Percentiles rank a stretch among this genome's conserved stretches.
phyloP scores from a whole-genome alignment of 2,329 filamentous ascomycete species.

The Penicillium sp. region DNA sequence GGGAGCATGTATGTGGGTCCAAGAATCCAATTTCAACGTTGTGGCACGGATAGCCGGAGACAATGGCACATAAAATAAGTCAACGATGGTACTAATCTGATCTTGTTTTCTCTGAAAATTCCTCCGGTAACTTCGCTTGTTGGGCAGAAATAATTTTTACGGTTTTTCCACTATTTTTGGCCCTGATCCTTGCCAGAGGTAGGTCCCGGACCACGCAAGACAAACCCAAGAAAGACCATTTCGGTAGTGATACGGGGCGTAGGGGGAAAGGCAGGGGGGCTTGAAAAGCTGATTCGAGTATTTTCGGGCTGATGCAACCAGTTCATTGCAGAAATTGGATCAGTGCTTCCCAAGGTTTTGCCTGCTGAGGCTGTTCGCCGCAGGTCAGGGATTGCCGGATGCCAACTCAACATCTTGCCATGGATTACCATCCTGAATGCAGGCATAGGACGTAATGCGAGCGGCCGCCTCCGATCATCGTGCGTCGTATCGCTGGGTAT shows the following conservation, averaged over 20 bases:
- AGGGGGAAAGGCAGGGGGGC: conserved; percentile 26
- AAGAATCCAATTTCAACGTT: conserved; percentile 44
- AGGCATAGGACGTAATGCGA: conserved; percentile 18
- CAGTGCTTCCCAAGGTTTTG: conserved; percentile 18
- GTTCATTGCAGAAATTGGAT: conserved; percentile 19
- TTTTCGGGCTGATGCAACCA: conserved; percentile 17
- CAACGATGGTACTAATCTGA: conserved; percentile 2
- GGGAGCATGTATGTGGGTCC: conserved; percentile 39
- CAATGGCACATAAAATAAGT: conserved; percentile 8
- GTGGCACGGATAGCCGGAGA: conserved; percentile 11
- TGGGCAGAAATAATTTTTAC: conserved; percentile 23
- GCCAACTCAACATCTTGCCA: conserved; percentile 31
- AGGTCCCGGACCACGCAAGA: conserved; percentile 22
- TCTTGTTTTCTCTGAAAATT: conserved; percentile 2
- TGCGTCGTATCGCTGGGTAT: conserved; percentile 17
- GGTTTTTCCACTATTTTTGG: conserved; percentile 12
- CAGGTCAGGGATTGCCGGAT: conserved; percentile 26
- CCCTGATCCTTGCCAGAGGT: conserved; percentile 29
- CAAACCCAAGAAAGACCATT: neutral
- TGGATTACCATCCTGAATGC: conserved; percentile 23
- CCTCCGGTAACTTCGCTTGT: conserved; percentile 18
- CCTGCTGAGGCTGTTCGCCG: conserved; percentile 23
- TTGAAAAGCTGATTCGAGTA: conserved; percentile 30
- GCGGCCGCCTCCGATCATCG: conserved; percentile 23
- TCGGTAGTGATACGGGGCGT: conserved; percentile 9